Conservation (phyloP, 345 rosid species). For the Psidium guajava region DNA sequence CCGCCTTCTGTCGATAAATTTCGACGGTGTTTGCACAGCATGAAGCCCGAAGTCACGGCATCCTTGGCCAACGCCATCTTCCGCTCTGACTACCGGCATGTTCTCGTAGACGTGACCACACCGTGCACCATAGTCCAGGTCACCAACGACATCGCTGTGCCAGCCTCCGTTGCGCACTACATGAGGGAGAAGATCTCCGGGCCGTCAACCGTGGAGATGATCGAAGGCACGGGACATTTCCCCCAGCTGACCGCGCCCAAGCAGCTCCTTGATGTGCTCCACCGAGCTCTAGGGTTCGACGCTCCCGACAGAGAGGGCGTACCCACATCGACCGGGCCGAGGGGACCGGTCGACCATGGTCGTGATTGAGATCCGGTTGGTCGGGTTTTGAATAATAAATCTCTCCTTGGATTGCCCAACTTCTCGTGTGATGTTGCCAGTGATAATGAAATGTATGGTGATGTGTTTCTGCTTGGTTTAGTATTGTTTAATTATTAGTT, state of each 20-base stretch:
- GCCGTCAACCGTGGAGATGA: neutral
- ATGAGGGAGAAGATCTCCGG: conserved; percentile 3
- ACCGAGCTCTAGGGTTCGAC: neutral
- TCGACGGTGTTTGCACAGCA: neutral
- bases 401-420: neutral
- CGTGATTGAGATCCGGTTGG: neutral
- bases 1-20: conserved; percentile 1
- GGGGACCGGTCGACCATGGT: neutral
- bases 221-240: neutral
- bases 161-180: neutral
- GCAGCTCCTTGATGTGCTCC: conserved; percentile 1
- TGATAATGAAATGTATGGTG: neutral
- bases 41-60: conserved; percentile 1
- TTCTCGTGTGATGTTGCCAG: neutral
- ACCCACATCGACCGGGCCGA: neutral
- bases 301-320: neutral
- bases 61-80: conserved; percentile 3
- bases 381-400: neutral
- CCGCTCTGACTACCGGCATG: conserved; percentile 1
- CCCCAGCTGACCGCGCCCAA: neutral
- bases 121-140: conserved; percentile 6
- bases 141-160: conserved; percentile 3
- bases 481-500: neutral
- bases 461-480: neutral
- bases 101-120: neutral